Evolutionary conservation across 768 basidiomycete species (phyloP).

Genomic region (Baorangia bicolor): DNA sequence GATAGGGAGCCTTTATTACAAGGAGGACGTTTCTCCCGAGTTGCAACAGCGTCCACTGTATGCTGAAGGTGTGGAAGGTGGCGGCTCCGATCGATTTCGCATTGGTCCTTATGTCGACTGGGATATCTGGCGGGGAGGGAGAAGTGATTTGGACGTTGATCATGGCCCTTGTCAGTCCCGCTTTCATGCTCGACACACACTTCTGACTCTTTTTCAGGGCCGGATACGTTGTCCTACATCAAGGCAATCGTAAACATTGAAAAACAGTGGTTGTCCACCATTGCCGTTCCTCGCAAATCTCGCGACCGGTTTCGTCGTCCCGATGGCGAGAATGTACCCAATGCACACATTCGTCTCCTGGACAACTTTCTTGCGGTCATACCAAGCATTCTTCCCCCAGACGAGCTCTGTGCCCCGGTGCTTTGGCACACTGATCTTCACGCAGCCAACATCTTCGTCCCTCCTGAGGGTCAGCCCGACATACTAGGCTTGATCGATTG

Average conservation of each 20-base stretch:
- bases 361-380: slow-evolving; percentile 8
- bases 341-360: slow-evolving; percentile 9
- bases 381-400: neutral
- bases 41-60: slow-evolving; percentile 11
- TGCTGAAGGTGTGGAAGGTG: slow-evolving; percentile 32
- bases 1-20: slow-evolving; percentile 38
- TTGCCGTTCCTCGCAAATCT: neutral
- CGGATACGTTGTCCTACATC: neutral
- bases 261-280: neutral
- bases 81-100: slow-evolving; percentile 20
- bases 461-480: neutral
- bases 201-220: neutral
- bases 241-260: neutral
- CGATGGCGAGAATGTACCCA: neutral
- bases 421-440: slow-evolving; percentile 19
- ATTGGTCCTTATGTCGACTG: slow-evolving; percentile 6
- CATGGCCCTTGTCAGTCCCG: slow-evolving; percentile 35
- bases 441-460: slow-evolving; percentile 12
- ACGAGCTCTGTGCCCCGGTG: slow-evolving; percentile 7
- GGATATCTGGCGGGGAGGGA: slow-evolving; percentile 31
- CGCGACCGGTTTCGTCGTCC: neutral
- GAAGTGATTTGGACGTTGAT: slow-evolving; percentile 24
- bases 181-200: neutral
- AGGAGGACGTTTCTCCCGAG: slow-evolving; percentile 23
- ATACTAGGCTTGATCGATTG: slow-evolving; percentile 16